Conservation (phyloP, 768 basidiomycete species). For the Galerina sulciceps region DNA sequence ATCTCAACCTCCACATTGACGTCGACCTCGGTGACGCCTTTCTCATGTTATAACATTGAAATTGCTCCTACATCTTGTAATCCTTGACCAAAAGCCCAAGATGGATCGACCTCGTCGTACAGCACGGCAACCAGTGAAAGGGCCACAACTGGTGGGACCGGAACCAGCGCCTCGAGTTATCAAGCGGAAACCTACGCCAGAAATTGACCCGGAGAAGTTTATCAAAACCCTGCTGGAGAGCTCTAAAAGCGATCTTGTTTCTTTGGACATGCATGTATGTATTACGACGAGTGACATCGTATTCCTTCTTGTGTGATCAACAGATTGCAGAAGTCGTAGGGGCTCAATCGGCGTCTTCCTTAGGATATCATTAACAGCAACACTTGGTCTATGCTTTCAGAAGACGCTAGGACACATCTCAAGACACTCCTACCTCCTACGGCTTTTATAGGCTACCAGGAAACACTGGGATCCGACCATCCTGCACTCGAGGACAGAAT, state of each 20-base stretch:
- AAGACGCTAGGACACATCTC: conserved; percentile 40
- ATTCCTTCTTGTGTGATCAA: conserved; percentile 10
- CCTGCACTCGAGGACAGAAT: conserved; percentile 30
- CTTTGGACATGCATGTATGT: conserved; percentile 56
- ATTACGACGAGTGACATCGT: not conserved
- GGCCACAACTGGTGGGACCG: conserved; percentile 4
- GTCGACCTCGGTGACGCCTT: too few relatives aligned
- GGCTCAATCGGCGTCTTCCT: conserved; percentile 29
- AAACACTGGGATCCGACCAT: conserved; percentile 39
- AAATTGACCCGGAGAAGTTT: conserved; percentile 35
- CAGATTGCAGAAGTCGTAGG: conserved; percentile 9
- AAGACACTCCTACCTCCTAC: conserved; percentile 49
- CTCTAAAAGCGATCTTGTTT: conserved; percentile 52
- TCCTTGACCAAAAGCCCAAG: not conserved
- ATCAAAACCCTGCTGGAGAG: conserved; percentile 46
- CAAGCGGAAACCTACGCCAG: conserved; percentile 33
- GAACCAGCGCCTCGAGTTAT: conserved; percentile 15
- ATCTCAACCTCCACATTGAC: too few relatives aligned
- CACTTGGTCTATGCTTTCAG: conserved; percentile 51
- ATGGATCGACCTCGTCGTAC: conserved; percentile 36
- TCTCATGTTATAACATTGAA: too few relatives aligned
- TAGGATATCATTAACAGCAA: conserved; percentile 53
- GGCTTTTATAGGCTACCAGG: conserved; percentile 39
- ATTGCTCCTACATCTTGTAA: too few relatives aligned
- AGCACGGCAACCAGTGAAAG: conserved; percentile 19